Evolutionary conservation across 2,329 filamentous ascomycete species (phyloP).

Genomic region (Beauveria rudraprayagi): DNA sequence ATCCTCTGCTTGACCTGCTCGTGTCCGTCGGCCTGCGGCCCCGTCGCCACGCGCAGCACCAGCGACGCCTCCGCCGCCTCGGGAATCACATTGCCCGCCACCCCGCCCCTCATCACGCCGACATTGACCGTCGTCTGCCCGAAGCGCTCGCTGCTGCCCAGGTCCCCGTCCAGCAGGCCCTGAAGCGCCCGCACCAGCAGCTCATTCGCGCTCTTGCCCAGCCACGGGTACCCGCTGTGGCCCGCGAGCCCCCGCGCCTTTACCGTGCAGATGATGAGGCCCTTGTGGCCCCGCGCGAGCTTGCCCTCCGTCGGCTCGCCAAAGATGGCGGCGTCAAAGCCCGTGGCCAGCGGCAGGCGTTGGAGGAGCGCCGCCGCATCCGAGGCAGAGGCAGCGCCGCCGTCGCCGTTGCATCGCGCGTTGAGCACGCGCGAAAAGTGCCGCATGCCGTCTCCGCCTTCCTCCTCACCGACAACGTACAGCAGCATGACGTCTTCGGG

Average conservation of each 20-base stretch:
- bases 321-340: slow-evolving; percentile 53
- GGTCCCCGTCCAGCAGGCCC: slow-evolving; percentile 51
- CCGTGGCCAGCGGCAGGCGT: no score
- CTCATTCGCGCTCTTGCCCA: slow-evolving; percentile 71
- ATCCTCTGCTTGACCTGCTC: no score
- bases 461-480: no score
- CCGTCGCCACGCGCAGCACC: slow-evolving; percentile 19
- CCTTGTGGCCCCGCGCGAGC: slow-evolving; percentile 79
- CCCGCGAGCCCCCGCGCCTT: background rate
- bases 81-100: slow-evolving; percentile 21
- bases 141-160: slow-evolving; percentile 65
- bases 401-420: no score
- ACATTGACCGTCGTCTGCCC: slow-evolving; percentile 80
- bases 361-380: no score
- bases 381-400: no score
- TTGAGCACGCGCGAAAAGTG: no score
- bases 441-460: no score
- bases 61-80: slow-evolving; percentile 12
- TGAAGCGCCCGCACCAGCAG: slow-evolving; percentile 60
- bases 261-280: slow-evolving; percentile 49
- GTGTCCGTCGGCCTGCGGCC: slow-evolving; percentile 46
- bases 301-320: slow-evolving; percentile 78
- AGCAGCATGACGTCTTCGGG: no score
- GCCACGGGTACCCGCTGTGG: slow-evolving; percentile 14
- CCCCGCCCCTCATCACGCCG: slow-evolving; percentile 48